Evolutionary conservation across 2,329 filamentous ascomycete species (phyloP), one percentile per base, ranked within the genome.

Genomic region (Microsporum ferrugineum): DNA sequence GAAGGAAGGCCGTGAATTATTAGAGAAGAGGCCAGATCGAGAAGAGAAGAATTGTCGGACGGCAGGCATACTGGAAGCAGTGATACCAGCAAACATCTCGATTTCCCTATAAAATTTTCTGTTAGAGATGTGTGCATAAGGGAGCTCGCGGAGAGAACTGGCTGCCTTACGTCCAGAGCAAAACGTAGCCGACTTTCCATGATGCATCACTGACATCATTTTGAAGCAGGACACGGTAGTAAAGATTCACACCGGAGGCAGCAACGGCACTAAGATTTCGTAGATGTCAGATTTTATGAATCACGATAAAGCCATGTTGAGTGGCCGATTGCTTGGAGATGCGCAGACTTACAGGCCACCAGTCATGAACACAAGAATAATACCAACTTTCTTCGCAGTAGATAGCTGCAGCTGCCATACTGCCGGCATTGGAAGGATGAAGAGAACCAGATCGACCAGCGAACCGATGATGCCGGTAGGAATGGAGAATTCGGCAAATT

Each of bases 21-120:
- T 55, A 31, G 51, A 55, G 31, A 55, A 23, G 36, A 58, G 23
- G 17, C 56, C 34, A 14, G 34, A 29, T 23, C 36, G 36, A 27
- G 56, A 58, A 29, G 39, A 41, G 23, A 58, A 58, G 38, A 58
- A 58, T 12, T 58, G 56, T 41, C 36, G 36, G 7, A 58, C 56
- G 12, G 56, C 36, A 31, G 56, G 56, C 56, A 58, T 58, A 23
- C 56, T 41, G 17, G 56, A 41, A 45, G 56, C 56, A 12, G 56
- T 58, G 56, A 58, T 58, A 5, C 56, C 56, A 23, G 56, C 56
- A 45, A 41, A 58, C 56, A 58, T 45, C 39, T 58, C 56, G 8
- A 45, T 36, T 10, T 27, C 23, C 23, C 56, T 58, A 36, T n/a
- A 33, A 8, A 10, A 23, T 23, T 58, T 31, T 43, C 29, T 14